Percentiles rank a stretch among this genome's conserved stretches.
These are phyloP conservation scores for Kodamaea anthophila DNA, from an alignment of 1,139 yeast species.

Conservation along the genomic window DNA sequence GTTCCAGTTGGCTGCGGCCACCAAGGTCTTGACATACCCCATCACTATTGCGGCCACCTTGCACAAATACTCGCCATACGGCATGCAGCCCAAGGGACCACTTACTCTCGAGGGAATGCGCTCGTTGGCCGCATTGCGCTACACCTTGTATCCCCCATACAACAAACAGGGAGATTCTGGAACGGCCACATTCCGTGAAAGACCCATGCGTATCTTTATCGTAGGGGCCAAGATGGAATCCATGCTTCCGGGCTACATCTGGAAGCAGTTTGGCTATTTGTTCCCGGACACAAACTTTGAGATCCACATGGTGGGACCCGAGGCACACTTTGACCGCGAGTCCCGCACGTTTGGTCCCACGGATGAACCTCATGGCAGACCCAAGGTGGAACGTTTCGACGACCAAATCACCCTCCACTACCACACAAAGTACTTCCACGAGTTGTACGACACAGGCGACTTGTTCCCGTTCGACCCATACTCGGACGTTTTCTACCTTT, in stretches of 20 bases:
- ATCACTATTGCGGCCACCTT: constrained; percentile 78
- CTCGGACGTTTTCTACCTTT: constrained; percentile 81
- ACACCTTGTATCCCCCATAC: constrained; percentile 77
- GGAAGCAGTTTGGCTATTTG: constrained; percentile 88
- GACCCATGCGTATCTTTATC: constrained; percentile 85
- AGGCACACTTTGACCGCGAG: constrained; percentile 65
- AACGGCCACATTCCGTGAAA: constrained; percentile 54
- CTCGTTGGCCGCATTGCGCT: constrained; percentile 84
- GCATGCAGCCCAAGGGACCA: constrained; percentile 77
- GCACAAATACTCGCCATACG: constrained; percentile 82
- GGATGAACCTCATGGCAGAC: constrained; percentile 43
- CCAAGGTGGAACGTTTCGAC: constrained; percentile 69
- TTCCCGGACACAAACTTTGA: constrained; percentile 82
- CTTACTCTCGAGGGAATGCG: constrained; percentile 87
- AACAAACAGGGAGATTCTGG: constrained; percentile 37
- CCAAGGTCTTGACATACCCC: constrained; percentile 91
- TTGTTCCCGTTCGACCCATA: constrained; percentile 98
- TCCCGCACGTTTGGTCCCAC: constrained; percentile 33
- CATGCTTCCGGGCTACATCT: constrained; percentile 87
- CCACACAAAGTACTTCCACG: constrained; percentile 89
- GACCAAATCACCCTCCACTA: constrained; percentile 68
- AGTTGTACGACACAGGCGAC: constrained; percentile 83
- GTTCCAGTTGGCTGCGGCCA: constrained; percentile 90
- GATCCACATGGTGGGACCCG: constrained; percentile 91
- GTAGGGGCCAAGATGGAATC: constrained; percentile 93